Evolutionary conservation across 345 rosid species (phyloP).

Genomic region (Aquilaria malaccensis): DNA sequence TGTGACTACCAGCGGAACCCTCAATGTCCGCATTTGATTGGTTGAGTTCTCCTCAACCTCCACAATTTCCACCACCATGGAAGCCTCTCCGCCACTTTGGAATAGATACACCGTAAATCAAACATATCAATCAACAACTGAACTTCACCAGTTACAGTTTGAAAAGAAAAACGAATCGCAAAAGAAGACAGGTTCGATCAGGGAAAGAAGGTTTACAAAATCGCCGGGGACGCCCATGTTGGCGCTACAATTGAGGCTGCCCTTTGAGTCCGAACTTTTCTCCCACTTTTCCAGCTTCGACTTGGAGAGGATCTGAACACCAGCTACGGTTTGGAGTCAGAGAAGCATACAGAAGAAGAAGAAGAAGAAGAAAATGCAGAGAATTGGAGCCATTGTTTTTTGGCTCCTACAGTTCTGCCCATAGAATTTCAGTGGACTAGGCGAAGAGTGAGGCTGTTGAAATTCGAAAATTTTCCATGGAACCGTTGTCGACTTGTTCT

Average conservation of each 20-base stretch:
- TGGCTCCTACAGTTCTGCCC: too few species aligned
- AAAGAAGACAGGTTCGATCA: background rate
- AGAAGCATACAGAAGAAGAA: slow-evolving; percentile 9
- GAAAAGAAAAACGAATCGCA: background rate
- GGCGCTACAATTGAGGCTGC: slow-evolving; percentile 38
- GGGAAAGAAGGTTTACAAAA: slow-evolving; percentile 13
- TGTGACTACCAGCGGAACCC: slow-evolving; percentile 74
- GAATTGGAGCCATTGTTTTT: background rate
- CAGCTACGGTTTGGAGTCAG: background rate
- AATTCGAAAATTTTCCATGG: too few species aligned
- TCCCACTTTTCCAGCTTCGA: slow-evolving; percentile 57
- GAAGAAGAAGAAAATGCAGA: background rate
- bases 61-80: slow-evolving; percentile 77
- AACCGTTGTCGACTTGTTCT: too few species aligned
- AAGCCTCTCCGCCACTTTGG: slow-evolving; percentile 87
- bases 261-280: slow-evolving; percentile 26
- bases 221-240: slow-evolving; percentile 68
- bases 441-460: too few species aligned
- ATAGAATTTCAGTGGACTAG: too few species aligned
- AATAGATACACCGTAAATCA: background rate
- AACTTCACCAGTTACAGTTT: too few species aligned
- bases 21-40: slow-evolving; percentile 56
- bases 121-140: too few species aligned
- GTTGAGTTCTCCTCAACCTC: slow-evolving; percentile 93
- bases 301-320: slow-evolving; percentile 58